Percentiles rank a stretch among this genome's conserved stretches.
Evolutionary conservation across 306 rosid genomes (phyloP).

Genomic region (Cucurbita maxima): DNA sequence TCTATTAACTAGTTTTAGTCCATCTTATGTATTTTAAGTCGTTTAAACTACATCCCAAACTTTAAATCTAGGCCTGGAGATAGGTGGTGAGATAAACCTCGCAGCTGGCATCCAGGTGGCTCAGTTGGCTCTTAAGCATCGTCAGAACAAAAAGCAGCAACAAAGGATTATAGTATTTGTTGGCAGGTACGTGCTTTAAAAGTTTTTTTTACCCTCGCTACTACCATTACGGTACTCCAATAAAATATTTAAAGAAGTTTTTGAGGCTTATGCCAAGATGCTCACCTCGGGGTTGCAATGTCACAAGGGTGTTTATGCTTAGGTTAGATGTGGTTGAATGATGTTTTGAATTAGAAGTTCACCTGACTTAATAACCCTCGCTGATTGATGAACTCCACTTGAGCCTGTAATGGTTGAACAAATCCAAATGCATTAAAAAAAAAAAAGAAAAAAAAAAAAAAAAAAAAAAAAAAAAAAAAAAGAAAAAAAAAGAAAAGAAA

Average conservation of each 20-base stretch:
- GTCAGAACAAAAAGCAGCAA: conserved; percentile 95
- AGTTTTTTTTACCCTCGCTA: not conserved
- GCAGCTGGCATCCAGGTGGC: conserved; percentile 97
- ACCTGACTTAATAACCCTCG: not conserved
- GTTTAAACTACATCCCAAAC: not conserved
- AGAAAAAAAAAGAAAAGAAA: no score
- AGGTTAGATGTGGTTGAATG: not conserved
- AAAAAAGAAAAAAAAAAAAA: no score
- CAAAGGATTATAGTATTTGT: conserved; percentile 86
- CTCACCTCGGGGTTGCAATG: not conserved
- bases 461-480: no score
- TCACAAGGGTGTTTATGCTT: not conserved
- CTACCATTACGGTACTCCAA: not conserved
- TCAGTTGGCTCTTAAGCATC: conserved; percentile 91
- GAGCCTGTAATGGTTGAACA: not conserved
- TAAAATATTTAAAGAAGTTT: not conserved
- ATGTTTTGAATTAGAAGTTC: not conserved
- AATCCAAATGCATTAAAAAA: not conserved
- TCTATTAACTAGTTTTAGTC: not conserved
- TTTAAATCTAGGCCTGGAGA: conserved; percentile 50
- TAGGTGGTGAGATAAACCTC: conserved; percentile 89
- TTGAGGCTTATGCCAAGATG: not conserved
- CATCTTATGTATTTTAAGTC: not conserved
- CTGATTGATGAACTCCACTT: not conserved
- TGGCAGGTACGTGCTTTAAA: conserved; percentile 45